Conservation (phyloP, 139 green algal species). For the Ulvella scutata region DNA sequence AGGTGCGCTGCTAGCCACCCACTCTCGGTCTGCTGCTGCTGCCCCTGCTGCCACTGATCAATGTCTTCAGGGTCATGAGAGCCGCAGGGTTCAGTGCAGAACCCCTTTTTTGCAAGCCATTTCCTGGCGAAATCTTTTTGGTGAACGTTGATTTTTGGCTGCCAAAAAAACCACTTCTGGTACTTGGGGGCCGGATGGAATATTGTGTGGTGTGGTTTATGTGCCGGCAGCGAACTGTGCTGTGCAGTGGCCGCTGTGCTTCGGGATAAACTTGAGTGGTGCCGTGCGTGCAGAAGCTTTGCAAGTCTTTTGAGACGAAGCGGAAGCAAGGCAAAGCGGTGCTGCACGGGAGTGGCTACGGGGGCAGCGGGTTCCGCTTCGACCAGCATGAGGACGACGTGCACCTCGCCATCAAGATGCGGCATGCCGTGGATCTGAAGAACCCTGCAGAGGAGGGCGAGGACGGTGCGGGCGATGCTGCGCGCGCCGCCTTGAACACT, state of each 20-base stretch:
- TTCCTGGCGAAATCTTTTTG: too few relatives aligned
- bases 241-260: too few relatives aligned
- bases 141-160: too few relatives aligned
- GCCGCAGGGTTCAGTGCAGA: too few relatives aligned
- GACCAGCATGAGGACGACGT: constrained; percentile 68
- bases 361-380: constrained; percentile 93
- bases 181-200: too few relatives aligned
- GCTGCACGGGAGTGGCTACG: constrained; percentile 71
- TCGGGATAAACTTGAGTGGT: constrained; percentile 5
- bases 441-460: constrained; percentile 4
- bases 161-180: too few relatives aligned
- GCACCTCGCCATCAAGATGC: constrained; percentile 11
- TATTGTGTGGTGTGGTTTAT: background rate
- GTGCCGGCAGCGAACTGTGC: background rate
- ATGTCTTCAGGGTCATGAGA: too few relatives aligned
- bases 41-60: too few relatives aligned
- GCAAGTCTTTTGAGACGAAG: constrained; percentile 60
- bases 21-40: too few relatives aligned
- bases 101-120: too few relatives aligned
- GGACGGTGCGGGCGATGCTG: background rate
- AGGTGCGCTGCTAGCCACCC: constrained; percentile 18
- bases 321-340: constrained; percentile 53
- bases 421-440: background rate
- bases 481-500: background rate
- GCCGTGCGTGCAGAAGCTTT: constrained; percentile 48